Conservation (phyloP, 208 protist species). For the Leishmania turanica region DNA sequence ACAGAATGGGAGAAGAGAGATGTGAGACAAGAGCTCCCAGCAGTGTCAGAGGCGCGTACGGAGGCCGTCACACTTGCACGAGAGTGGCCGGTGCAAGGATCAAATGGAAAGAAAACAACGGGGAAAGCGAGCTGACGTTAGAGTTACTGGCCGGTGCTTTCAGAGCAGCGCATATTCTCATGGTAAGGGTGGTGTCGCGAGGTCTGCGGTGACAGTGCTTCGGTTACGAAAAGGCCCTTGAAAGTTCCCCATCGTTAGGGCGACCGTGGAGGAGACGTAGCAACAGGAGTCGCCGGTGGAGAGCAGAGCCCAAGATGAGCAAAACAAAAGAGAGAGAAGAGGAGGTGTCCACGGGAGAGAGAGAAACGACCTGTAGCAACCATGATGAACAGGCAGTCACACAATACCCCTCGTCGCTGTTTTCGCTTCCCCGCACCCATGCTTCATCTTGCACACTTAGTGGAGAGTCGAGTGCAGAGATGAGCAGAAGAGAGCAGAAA, state of each 20-base stretch:
- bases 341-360: background rate
- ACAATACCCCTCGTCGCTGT: background rate
- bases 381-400: background rate
- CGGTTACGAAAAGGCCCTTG: background rate
- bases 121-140: background rate
- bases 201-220: background rate
- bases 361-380: background rate
- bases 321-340: conserved; percentile 21
- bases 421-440: background rate
- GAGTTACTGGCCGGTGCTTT: background rate
- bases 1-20: background rate
- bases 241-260: background rate
- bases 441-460: background rate
- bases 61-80: background rate
- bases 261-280: background rate
- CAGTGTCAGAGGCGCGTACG: background rate
- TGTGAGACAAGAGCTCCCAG: background rate
- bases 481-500: background rate
- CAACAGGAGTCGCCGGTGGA: background rate
- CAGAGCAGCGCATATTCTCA: background rate
- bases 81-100: background rate
- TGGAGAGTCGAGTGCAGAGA: background rate
- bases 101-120: background rate
- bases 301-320: conserved; percentile 2
- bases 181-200: background rate